Conservation (phyloP, 116 monocot genomes). For the Papilionanthe hybrid region DNA sequence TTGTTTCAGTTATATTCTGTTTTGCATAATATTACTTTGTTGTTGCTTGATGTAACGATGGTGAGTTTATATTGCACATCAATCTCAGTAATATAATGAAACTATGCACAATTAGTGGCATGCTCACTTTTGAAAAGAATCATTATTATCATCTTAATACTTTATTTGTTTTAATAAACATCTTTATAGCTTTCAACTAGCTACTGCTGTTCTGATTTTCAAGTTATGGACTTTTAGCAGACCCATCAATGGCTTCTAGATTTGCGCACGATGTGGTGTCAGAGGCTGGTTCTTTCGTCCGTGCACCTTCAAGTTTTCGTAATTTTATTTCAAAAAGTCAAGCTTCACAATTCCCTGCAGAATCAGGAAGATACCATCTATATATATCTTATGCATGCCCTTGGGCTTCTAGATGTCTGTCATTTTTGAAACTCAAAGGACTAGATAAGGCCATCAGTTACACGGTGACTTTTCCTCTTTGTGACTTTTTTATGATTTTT, state of each 20-base stretch:
- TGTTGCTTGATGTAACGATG: neutral
- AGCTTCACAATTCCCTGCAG: slow-evolving; percentile 61
- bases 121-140: neutral
- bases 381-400: slow-evolving; percentile 95
- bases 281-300: slow-evolving; percentile 63
- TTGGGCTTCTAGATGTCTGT: slow-evolving; percentile 89
- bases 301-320: slow-evolving; percentile 70
- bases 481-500: neutral
- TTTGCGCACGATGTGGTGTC: slow-evolving; percentile 59
- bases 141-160: neutral
- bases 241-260: slow-evolving; percentile 47
- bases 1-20: neutral
- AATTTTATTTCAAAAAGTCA: slow-evolving; percentile 61
- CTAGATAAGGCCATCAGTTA: slow-evolving; percentile 71
- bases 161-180: neutral
- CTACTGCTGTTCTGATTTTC: slow-evolving; percentile 1
- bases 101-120: neutral
- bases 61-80: neutral
- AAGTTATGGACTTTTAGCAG: slow-evolving; percentile 10
- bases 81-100: neutral
- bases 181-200: neutral
- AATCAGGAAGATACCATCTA: slow-evolving; percentile 84
- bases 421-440: slow-evolving; percentile 82
- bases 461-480: slow-evolving; percentile 35
- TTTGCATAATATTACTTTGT: neutral